Evolutionary conservation across 805 yeast species (phyloP).

Genomic region (Zygosaccharomyces bailii): DNA sequence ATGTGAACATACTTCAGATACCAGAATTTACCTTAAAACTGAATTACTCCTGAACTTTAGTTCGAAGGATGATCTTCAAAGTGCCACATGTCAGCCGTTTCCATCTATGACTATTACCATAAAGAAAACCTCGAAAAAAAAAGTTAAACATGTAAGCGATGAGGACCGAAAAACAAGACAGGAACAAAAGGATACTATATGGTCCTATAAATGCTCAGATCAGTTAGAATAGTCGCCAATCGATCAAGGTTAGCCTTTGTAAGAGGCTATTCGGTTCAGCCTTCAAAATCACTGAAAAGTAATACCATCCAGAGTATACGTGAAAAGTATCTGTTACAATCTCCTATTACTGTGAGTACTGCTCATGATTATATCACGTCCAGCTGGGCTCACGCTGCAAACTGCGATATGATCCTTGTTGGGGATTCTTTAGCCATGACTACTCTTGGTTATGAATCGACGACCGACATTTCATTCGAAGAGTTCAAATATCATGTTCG

Average conservation of each 20-base stretch:
- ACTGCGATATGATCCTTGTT: constrained; percentile 66
- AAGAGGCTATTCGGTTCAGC: constrained; percentile 12
- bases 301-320: constrained; percentile 39
- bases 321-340: constrained; percentile 31
- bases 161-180: background rate
- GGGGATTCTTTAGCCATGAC: constrained; percentile 97
- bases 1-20: too few species aligned
- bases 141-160: background rate
- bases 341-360: constrained; percentile 59
- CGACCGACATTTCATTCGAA: constrained; percentile 72
- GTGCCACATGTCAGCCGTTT: too few species aligned
- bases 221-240: background rate
- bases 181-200: background rate
- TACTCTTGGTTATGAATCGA: constrained; percentile 72
- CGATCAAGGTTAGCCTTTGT: background rate
- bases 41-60: too few species aligned
- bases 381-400: constrained; percentile 59
- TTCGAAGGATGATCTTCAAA: too few species aligned
- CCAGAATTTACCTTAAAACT: too few species aligned
- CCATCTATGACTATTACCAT: background rate
- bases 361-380: constrained; percentile 87
- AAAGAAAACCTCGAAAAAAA: background rate
- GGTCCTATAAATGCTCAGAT: background rate
- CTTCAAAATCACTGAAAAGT: constrained; percentile 4
- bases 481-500: constrained; percentile 74